phyloP scores from a whole-genome alignment of 139 green algal genomes.

The Chlorella sp. region DNA sequence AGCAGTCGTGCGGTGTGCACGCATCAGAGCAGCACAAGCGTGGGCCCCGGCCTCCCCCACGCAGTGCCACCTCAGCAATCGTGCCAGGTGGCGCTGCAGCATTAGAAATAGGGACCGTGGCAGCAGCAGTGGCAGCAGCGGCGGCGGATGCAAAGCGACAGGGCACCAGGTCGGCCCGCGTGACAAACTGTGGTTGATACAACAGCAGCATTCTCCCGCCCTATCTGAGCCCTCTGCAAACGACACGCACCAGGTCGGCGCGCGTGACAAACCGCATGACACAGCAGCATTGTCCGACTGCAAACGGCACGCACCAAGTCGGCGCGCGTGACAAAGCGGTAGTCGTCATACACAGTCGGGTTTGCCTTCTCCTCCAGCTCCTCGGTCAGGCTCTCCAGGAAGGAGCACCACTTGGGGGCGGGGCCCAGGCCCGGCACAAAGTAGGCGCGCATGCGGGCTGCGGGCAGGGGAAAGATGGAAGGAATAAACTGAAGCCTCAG shows the following conservation, averaged over 20 bases:
- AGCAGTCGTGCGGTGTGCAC: background rate
- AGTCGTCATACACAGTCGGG: slow-evolving; percentile 96
- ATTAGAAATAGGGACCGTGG: too few relatives aligned
- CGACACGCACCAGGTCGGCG: background rate
- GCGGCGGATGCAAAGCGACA: background rate
- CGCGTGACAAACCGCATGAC: background rate
- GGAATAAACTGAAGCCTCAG: too few relatives aligned
- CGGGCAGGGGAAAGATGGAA: background rate
- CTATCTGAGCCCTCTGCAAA: background rate
- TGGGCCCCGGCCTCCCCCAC: slow-evolving; percentile 78
- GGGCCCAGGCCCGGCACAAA: slow-evolving; percentile 94
- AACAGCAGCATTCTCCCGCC: too few relatives aligned
- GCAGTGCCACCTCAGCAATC: too few relatives aligned
- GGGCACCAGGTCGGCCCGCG: too few relatives aligned
- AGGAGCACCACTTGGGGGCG: slow-evolving; percentile 93
- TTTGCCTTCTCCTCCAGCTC: slow-evolving; percentile 90
- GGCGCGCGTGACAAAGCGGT: slow-evolving; percentile 77
- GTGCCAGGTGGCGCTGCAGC: too few relatives aligned
- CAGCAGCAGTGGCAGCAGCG: background rate
- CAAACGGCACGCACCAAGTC: slow-evolving; percentile 30
- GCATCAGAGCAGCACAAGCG: slow-evolving; percentile 81
- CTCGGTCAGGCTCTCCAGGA: slow-evolving; percentile 97
- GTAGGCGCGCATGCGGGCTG: slow-evolving; percentile 58
- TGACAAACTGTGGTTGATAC: background rate
- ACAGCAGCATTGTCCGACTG: too few relatives aligned